Evolutionary conservation across 1,284 basidiomycete species (phyloP).

Genomic region (Cryptococcus sp.): DNA sequence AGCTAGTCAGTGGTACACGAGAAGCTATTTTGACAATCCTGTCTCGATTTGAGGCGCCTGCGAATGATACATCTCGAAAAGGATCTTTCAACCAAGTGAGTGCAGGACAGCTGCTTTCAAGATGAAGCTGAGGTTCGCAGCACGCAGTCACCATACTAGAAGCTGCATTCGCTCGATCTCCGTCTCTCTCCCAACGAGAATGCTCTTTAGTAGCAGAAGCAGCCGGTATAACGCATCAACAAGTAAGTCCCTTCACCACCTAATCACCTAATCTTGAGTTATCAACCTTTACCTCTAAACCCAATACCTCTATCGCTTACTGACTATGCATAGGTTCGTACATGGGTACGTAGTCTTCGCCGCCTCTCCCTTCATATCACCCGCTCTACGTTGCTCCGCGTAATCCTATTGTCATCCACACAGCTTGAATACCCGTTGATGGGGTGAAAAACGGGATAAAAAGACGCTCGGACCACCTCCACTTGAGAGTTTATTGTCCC

Average conservation of each 20-base stretch:
- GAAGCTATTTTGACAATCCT: too few species aligned
- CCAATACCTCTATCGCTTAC: neutral
- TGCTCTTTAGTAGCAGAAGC: constrained; percentile 18
- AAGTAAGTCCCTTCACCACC: constrained; percentile 16
- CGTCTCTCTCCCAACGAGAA: constrained; percentile 19
- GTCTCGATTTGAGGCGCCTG: too few species aligned
- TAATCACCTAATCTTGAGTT: neutral
- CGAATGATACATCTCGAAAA: too few species aligned
- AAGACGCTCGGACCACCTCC: neutral
- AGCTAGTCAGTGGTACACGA: too few species aligned
- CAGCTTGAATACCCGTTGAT: too few species aligned
- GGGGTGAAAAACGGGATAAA: neutral
- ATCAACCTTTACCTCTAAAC: neutral
- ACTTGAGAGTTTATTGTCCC: neutral
- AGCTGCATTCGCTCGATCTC: constrained; percentile 16
- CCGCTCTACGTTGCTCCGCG: too few species aligned
- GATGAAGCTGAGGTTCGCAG: too few species aligned
- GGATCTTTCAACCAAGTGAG: too few species aligned
- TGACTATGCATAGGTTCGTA: constrained; percentile 24
- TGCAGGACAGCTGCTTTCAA: too few species aligned
- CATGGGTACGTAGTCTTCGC: constrained; percentile 27
- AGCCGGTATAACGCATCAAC: constrained; percentile 23
- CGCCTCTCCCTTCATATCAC: neutral
- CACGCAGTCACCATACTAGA: neutral
- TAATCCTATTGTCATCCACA: too few species aligned